Conservation (phyloP, 768 basidiomycete genomes). For the Cyclocybe aegerita region DNA sequence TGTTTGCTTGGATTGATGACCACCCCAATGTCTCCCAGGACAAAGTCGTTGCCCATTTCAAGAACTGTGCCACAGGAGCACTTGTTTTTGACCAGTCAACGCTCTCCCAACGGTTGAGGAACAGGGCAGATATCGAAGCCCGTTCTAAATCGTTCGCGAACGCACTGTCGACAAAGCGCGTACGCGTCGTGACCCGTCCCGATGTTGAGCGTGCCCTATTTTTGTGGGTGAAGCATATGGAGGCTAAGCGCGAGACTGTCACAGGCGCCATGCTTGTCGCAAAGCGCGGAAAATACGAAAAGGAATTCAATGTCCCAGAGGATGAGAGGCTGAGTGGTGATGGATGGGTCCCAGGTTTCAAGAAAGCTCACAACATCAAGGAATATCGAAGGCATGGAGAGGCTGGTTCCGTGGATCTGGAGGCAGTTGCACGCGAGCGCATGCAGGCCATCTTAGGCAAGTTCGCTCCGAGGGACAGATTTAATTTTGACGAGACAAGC, state of each 20-base stretch:
- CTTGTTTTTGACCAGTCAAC: constrained; percentile 25
- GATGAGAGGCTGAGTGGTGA: constrained; percentile 15
- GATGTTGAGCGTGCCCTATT: constrained; percentile 31
- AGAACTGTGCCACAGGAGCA: constrained; percentile 8
- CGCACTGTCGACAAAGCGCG: constrained; percentile 26
- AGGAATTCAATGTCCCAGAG: constrained; percentile 24
- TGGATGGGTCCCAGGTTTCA: constrained; percentile 24
- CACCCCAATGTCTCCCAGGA: constrained; percentile 19
- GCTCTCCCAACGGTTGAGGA: constrained; percentile 12
- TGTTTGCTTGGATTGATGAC: constrained; percentile 18
- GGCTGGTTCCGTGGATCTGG: constrained; percentile 24
- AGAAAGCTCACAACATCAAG: constrained; percentile 17
- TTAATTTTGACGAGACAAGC: constrained; percentile 25
- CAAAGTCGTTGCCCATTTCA: constrained; percentile 18
- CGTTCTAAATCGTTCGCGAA: not conserved
- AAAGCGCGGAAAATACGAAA: constrained; percentile 23
- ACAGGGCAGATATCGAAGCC: too few relatives aligned
- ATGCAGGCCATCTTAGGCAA: constrained; percentile 14
- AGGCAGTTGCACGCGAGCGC: constrained; percentile 11
- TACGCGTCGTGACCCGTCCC: constrained; percentile 29
- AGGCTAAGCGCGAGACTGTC: constrained; percentile 21
- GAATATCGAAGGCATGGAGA: constrained; percentile 25
- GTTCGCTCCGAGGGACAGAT: constrained; percentile 21
- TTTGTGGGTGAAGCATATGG: constrained; percentile 30
- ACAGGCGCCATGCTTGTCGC: constrained; percentile 25